phyloP scores from a whole-genome alignment of 2,329 filamentous ascomycete species.

The Furcasterigmium furcatum region DNA sequence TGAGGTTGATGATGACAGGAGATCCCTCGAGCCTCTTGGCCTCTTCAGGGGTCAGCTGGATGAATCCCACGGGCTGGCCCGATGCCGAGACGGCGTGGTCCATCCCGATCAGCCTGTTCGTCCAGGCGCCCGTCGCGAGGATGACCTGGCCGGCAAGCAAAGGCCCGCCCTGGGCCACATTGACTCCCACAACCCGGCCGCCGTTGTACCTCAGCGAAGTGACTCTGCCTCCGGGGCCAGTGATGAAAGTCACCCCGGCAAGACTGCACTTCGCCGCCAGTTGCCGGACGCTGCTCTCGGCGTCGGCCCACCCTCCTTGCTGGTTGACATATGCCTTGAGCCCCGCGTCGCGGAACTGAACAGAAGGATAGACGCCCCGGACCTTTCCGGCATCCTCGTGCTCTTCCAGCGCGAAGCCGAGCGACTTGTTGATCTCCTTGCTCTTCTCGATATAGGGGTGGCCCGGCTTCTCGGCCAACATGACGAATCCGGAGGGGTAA shows the following conservation, averaged over 20 bases:
- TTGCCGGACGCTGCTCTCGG: constrained; percentile 18
- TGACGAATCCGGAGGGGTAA: constrained; percentile 23
- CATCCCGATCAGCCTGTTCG: constrained; percentile 49
- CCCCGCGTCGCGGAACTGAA: constrained; percentile 17
- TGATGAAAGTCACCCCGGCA: constrained; percentile 22
- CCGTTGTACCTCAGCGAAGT: constrained; percentile 13
- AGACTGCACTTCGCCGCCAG: constrained; percentile 18
- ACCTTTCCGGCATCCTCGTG: constrained; percentile 19
- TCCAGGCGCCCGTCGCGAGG: constrained; percentile 69
- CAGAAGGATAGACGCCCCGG: constrained; percentile 9
- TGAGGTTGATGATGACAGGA: constrained; percentile 58
- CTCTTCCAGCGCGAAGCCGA: constrained; percentile 16
- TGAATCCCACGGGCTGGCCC: constrained; percentile 64
- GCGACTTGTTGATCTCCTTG: constrained; percentile 7
- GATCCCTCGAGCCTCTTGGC: constrained; percentile 46
- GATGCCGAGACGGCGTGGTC: constrained; percentile 60
- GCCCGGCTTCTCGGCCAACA: constrained; percentile 14
- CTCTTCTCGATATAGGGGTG: constrained; percentile 12
- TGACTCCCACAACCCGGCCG: constrained; percentile 15
- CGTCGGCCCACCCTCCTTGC: constrained; percentile 25
- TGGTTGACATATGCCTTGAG: constrained; percentile 14
- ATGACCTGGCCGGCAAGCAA: constrained; percentile 23
- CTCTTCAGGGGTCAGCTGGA: constrained; percentile 57
- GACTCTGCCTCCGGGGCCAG: constrained; percentile 20
- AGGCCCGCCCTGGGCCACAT: constrained; percentile 6